Conservation (phyloP, 768 basidiomycete species). For the Russula vinacea region DNA sequence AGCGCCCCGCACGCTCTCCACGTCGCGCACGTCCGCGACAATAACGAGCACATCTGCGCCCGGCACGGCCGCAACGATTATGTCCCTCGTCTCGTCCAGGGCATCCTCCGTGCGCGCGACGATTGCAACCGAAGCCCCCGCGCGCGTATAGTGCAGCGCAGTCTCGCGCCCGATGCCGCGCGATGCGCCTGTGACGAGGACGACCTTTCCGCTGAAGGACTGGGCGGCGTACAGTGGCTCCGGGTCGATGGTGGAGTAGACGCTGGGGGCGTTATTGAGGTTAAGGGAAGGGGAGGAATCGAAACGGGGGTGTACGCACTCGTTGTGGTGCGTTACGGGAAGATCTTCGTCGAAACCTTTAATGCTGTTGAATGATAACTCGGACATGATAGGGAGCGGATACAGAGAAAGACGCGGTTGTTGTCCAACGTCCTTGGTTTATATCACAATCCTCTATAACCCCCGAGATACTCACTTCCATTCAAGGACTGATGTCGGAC, state of each 20-base stretch:
- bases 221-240: not conserved
- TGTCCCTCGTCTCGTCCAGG: slow-evolving; percentile 2
- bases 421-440: not conserved
- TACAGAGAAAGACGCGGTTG: no score
- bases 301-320: not conserved
- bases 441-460: not conserved
- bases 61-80: not conserved
- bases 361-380: not conserved
- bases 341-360: slow-evolving; percentile 2
- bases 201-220: slow-evolving; percentile 3
- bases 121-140: slow-evolving; percentile 10
- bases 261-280: not conserved
- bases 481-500: no score
- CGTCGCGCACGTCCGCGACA: slow-evolving; percentile 9
- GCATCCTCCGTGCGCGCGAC: slow-evolving; percentile 1
- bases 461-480: not conserved
- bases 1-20: not conserved
- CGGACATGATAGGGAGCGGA: not conserved
- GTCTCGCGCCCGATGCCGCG: slow-evolving; percentile 20
- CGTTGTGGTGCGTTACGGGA: slow-evolving; percentile 10
- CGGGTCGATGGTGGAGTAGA: slow-evolving; percentile 15
- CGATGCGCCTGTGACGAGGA: slow-evolving; percentile 19
- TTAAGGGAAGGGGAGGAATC: not conserved
- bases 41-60: not conserved
- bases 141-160: slow-evolving; percentile 6